A percentile compares a stretch with the other conserved stretches of the same genome.
Conservation (phyloP, 371 early-diverging fungal genomes). For the Cladochytrium tenue region DNA sequence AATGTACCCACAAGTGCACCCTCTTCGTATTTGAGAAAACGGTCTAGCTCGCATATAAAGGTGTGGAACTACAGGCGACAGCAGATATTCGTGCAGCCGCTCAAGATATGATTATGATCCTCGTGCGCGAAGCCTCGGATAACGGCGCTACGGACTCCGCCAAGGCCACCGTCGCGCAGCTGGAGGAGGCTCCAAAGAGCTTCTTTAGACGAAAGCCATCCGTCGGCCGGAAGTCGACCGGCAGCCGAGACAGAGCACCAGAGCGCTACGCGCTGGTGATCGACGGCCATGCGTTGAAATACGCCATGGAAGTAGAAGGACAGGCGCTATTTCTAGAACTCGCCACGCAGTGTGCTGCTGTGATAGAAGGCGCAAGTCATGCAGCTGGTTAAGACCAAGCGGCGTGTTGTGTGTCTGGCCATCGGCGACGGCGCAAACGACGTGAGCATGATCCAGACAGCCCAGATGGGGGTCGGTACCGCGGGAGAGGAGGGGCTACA, state of each 20-base stretch:
- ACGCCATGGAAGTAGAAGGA: constrained; percentile 63
- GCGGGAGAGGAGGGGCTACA: constrained; percentile 88
- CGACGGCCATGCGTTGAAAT: constrained; percentile 85
- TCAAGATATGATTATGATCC: constrained; percentile 70
- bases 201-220: constrained; percentile 57
- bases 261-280: constrained; percentile 75
- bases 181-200: constrained; percentile 61
- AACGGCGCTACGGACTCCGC: constrained; percentile 33
- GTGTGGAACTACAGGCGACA: constrained; percentile 96
- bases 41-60: no score
- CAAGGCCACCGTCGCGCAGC: constrained; percentile 56
- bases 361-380: constrained; percentile 55
- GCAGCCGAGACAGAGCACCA: constrained; percentile 45
- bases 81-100: constrained; percentile 84
- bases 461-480: constrained; percentile 95
- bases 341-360: constrained; percentile 77
- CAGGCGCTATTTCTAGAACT: constrained; percentile 65
- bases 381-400: background rate
- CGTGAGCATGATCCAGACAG: constrained; percentile 77
- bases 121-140: constrained; percentile 44
- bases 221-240: constrained; percentile 67
- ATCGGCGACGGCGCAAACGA: constrained; percentile 99
- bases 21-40: no score
- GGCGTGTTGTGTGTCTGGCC: constrained; percentile 86
- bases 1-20: no score